A percentile compares a stretch with the other conserved stretches of the same genome.
These are phyloP conservation scores for Diaporthe vexans DNA, from an alignment of 2,329 filamentous ascomycete genomes.

Conservation along the genomic window DNA sequence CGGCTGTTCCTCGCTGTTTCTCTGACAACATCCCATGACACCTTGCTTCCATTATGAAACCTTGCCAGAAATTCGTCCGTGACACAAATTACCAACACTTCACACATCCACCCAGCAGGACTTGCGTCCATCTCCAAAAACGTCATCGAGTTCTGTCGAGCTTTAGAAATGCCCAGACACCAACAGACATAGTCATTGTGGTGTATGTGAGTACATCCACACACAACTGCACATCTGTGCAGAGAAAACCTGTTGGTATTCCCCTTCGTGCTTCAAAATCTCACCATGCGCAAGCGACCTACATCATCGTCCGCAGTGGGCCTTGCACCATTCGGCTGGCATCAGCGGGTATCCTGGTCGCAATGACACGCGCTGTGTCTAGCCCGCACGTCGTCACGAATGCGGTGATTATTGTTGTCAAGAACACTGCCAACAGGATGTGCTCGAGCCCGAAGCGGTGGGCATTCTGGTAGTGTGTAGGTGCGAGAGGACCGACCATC, in stretches of 20 bases:
- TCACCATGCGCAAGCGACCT: neutral
- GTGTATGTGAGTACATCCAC: neutral
- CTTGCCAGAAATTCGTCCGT: neutral
- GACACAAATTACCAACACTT: neutral
- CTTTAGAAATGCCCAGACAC: neutral
- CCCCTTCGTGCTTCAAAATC: neutral
- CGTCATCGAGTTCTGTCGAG: neutral
- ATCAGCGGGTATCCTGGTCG: constrained; percentile 30
- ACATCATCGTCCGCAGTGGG: constrained; percentile 32
- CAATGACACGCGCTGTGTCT: constrained; percentile 36
- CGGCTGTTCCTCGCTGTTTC: neutral
- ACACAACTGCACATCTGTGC: too few relatives aligned
- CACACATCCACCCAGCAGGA: neutral
- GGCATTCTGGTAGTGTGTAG: constrained; percentile 37
- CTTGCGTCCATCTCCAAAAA: neutral
- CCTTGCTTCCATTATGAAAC: neutral
- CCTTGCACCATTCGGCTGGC: constrained; percentile 29
- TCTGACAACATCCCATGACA: neutral
- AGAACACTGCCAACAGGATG: constrained; percentile 33
- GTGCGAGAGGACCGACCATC: constrained; percentile 55
- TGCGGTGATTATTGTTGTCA: constrained; percentile 33
- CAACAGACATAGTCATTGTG: neutral
- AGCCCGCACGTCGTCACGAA: constrained; percentile 29
- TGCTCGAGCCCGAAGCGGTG: constrained; percentile 34
- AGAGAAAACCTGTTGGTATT: too few relatives aligned